These are phyloP conservation scores for Fusarium chaquense DNA, from an alignment of 2,329 filamentous ascomycete genomes.

Conservation along the genomic window DNA sequence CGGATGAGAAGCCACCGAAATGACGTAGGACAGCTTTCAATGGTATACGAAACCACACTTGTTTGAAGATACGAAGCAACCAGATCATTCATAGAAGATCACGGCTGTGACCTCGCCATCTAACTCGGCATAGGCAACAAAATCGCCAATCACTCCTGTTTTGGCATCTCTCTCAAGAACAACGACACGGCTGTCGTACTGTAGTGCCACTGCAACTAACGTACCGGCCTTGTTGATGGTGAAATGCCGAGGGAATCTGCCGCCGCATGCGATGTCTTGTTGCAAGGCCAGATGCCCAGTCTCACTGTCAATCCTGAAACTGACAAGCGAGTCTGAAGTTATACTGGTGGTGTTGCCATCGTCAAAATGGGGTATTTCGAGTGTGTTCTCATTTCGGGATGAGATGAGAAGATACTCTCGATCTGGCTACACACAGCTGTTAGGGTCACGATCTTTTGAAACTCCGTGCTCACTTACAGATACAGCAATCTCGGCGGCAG, in stretches of 20 bases:
- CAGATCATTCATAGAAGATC: constrained; percentile 59
- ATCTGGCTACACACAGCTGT: constrained; percentile 60
- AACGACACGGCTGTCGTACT: constrained; percentile 70
- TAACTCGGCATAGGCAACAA: constrained; percentile 58
- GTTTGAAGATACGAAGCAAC: not conserved
- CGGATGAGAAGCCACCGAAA: constrained; percentile 11
- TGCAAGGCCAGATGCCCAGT: constrained; percentile 68
- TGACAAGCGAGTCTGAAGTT: constrained; percentile 73
- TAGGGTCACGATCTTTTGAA: not conserved
- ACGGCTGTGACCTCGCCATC: constrained; percentile 60
- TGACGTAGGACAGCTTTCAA: not conserved
- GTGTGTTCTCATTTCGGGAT: constrained; percentile 72
- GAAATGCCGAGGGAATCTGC: constrained; percentile 75
- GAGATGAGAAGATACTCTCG: constrained; percentile 74
- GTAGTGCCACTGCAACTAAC: constrained; percentile 74
- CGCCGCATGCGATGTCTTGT: constrained; percentile 72
- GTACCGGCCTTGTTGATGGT: constrained; percentile 73
- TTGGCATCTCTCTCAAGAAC: constrained; percentile 70
- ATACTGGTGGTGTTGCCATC: constrained; percentile 57
- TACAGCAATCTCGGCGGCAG: constrained; percentile 68
- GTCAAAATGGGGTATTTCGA: constrained; percentile 61
- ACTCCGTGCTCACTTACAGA: constrained; percentile 61
- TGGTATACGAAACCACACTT: not conserved
- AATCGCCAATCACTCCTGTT: constrained; percentile 67
- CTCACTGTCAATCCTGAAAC: constrained; percentile 65